phyloP scores from a whole-genome alignment of 176 grass and related monocot species.

The Otatea glauca region DNA sequence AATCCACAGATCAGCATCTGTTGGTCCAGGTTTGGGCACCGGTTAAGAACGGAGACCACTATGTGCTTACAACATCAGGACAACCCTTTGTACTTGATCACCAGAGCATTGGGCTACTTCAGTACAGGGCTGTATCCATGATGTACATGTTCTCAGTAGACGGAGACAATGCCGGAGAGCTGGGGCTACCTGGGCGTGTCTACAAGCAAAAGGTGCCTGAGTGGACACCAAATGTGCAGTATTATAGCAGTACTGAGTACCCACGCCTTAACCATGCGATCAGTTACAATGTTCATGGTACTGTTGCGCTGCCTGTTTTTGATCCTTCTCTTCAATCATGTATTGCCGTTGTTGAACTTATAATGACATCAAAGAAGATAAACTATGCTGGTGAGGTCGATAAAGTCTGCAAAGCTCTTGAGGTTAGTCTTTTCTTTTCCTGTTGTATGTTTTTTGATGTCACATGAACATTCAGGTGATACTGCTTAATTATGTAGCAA shows the following conservation, averaged over 20 bases:
- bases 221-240: slow-evolving; percentile 98
- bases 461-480: slow-evolving; percentile 21
- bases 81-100: slow-evolving; percentile 90
- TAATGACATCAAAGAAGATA: slow-evolving; percentile 97
- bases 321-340: slow-evolving; percentile 73
- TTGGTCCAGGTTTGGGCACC: slow-evolving; percentile 97
- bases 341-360: slow-evolving; percentile 92
- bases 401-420: slow-evolving; percentile 98
- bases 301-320: slow-evolving; percentile 93
- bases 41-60: slow-evolving; percentile 74
- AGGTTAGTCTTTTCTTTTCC: slow-evolving; percentile 57
- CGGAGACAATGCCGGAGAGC: slow-evolving; percentile 63
- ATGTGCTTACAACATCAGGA: slow-evolving; percentile 90
- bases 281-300: slow-evolving; percentile 84
- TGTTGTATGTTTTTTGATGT: slow-evolving; percentile 30
- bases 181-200: slow-evolving; percentile 90
- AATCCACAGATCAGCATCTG: slow-evolving; percentile 85
- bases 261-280: slow-evolving; percentile 86
- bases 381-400: slow-evolving; percentile 87
- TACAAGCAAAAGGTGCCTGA: slow-evolving; percentile 91
- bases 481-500: background rate
- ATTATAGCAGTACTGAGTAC: slow-evolving; percentile 86
- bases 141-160: slow-evolving; percentile 94
- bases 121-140: slow-evolving; percentile 88
- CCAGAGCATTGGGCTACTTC: slow-evolving; percentile 71